These are phyloP conservation scores for Alternaria longipes DNA, from an alignment of 2,329 filamentous ascomycete species.

Conservation along the genomic window DNA sequence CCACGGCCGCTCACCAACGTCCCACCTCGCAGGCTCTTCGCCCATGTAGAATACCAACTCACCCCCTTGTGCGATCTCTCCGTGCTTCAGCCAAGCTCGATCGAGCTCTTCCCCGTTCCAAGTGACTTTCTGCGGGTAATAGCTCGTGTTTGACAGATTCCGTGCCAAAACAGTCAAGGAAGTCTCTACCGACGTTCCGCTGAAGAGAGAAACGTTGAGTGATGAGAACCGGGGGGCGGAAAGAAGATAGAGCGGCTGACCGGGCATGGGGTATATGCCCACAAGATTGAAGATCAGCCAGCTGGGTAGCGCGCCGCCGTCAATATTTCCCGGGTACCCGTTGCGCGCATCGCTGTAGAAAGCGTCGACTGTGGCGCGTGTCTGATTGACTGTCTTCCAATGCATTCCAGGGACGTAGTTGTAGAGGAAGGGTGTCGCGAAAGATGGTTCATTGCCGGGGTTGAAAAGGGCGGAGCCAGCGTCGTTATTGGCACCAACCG, in stretches of 20 bases:
- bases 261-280: conserved; percentile 55
- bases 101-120: conserved; percentile 11
- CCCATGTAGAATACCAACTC: conserved; percentile 16
- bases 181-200: conserved; percentile 12
- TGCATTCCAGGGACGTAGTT: conserved; percentile 7
- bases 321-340: conserved; percentile 54
- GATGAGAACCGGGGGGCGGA: conserved; percentile 50
- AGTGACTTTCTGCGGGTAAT: conserved; percentile 11
- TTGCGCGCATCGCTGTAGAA: conserved; percentile 42
- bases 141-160: conserved; percentile 12
- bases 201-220: conserved; percentile 9
- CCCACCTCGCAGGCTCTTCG: conserved; percentile 8
- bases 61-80: conserved; percentile 11
- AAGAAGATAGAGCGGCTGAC: conserved; percentile 53
- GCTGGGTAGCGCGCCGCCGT: conserved; percentile 55
- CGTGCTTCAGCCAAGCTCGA: conserved; percentile 12
- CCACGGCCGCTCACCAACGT: conserved; percentile 13
- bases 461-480: conserved; percentile 31
- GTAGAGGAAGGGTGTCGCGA: conserved; percentile 5
- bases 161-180: conserved; percentile 7
- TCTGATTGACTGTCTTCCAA: conserved; percentile 21
- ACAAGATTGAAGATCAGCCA: conserved; percentile 58
- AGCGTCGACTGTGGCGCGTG: conserved; percentile 43
- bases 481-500: conserved; percentile 17
- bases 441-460: conserved; percentile 38